phyloP scores from a whole-genome alignment of 2,329 filamentous ascomycete species.

The Periconia sp. region DNA sequence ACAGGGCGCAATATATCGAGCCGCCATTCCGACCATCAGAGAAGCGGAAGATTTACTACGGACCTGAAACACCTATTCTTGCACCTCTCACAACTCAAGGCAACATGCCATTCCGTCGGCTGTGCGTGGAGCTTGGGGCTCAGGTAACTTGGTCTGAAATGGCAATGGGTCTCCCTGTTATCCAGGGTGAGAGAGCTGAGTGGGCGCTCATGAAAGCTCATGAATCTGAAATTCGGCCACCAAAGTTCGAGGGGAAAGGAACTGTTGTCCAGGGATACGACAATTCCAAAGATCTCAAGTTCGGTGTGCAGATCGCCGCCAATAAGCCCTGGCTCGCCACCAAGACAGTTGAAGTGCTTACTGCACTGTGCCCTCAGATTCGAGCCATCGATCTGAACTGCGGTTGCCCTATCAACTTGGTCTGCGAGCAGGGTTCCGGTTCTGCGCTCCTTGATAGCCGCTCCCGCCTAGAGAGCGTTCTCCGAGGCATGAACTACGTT shows the following conservation, averaged over 20 bases:
- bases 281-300: slow-evolving; percentile 79
- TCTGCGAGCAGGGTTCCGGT: slow-evolving; percentile 84
- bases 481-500: slow-evolving; percentile 93
- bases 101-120: slow-evolving; percentile 88
- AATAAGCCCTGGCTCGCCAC: slow-evolving; percentile 89
- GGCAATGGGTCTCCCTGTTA: slow-evolving; percentile 86
- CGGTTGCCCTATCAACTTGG: slow-evolving; percentile 93
- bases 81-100: slow-evolving; percentile 95
- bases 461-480: slow-evolving; percentile 88
- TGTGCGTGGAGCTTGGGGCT: slow-evolving; percentile 86
- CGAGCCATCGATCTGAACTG: slow-evolving; percentile 95
- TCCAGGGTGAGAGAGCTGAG: slow-evolving; percentile 87
- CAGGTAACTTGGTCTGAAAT: slow-evolving; percentile 98
- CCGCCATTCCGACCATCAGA: slow-evolving; percentile 88
- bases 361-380: slow-evolving; percentile 75
- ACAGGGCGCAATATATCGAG: slow-evolving; percentile 79
- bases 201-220: slow-evolving; percentile 96
- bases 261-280: slow-evolving; percentile 75
- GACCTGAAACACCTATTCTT: slow-evolving; percentile 87
- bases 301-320: slow-evolving; percentile 89
- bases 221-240: slow-evolving; percentile 74
- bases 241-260: slow-evolving; percentile 62
- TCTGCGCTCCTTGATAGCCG: slow-evolving; percentile 88
- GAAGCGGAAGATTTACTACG: slow-evolving; percentile 92
- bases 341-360: slow-evolving; percentile 83